These are phyloP conservation scores for Terana coerulea DNA, from an alignment of 768 basidiomycete genomes.

Conservation along the genomic window DNA sequence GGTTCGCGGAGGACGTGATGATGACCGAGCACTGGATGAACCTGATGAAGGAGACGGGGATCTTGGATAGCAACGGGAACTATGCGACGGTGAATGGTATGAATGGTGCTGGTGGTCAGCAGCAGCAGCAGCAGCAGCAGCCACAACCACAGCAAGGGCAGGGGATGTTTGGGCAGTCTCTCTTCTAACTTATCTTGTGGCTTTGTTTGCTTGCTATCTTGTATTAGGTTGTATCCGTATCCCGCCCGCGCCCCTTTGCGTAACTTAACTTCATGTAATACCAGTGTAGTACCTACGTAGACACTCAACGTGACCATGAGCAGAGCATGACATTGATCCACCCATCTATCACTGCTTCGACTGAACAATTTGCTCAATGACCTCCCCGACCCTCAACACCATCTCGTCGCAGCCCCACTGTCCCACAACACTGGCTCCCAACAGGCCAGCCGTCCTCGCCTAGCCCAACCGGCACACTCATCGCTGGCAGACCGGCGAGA, in stretches of 20 bases:
- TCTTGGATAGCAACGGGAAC: constrained; percentile 35
- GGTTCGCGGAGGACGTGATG: constrained; percentile 53
- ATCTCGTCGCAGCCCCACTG: constrained; percentile 53
- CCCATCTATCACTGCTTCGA: neutral
- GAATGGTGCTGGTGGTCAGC: neutral
- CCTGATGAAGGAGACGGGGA: constrained; percentile 60
- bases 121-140: neutral
- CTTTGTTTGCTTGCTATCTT: neutral
- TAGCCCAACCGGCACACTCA: constrained; percentile 56
- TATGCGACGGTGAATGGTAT: neutral
- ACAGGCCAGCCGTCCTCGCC: neutral
- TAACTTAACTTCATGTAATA: constrained; percentile 4
- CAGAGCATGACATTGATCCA: no score
- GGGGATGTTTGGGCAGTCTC: neutral
- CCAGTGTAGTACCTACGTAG: neutral
- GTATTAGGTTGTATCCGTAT: neutral
- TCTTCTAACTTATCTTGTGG: neutral
- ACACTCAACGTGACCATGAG: neutral
- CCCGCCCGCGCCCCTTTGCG: no score
- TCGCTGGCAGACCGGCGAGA: constrained; percentile 80
- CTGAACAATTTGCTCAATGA: constrained; percentile 25
- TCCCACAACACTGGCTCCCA: neutral
- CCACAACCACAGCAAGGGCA: neutral
- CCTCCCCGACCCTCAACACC: constrained; percentile 51
- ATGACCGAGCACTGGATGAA: constrained; percentile 66